Evolutionary conservation across 2,329 filamentous ascomycete species (phyloP), one percentile per base, ranked within the genome.

Genomic region (Paramyrothecium sp.): DNA sequence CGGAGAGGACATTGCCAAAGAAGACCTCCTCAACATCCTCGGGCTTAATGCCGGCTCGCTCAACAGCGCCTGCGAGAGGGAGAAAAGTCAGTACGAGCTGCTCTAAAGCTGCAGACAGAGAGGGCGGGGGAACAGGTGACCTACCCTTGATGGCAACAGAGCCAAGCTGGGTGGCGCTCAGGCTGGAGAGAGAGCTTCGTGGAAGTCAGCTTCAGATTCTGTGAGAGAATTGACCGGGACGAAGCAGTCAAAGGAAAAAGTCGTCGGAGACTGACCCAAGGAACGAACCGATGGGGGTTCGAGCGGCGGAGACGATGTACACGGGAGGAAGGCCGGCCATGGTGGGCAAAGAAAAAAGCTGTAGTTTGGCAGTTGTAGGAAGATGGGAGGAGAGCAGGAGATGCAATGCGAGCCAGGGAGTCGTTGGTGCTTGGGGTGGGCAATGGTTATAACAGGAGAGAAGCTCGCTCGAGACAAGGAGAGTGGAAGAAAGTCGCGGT

Each of bases 1-100:
- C 95, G 59, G 93, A 96, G 69, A 99, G 85, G 65, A 99, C 95
- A 81, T 99, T 99, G 76, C 95, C 95, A 72, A 97, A 96, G 82
- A 95, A 96, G 72, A 99, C 92, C 76, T 99, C 95, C 73, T 99
- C 88, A 58, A 99, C 91, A 73, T 96, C 87, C 69, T 92, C 87
- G 56, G 92, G 84, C 79, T 96, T 93, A 79, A 99, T 87, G 56
- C 95, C 88, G 51, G 90, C 91, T 69, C 92, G 89, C 78, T 92
- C 89, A 65, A 99, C 85, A 60, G 94, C 94, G 69, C 82, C 86
- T 89, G 57, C 23, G 21, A 52, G 56, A 55, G 7, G 13, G 21
- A 30, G 10, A 30, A 30, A 48, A 48, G 58, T 62, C 56, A 64
- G 62, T 33, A n/a, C n/a, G n/a, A n/a, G n/a, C n/a, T n/a, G n/a